These are phyloP conservation scores for Acarospora socialis DNA, from an alignment of 2,329 filamentous ascomycete genomes.

Conservation along the genomic window DNA sequence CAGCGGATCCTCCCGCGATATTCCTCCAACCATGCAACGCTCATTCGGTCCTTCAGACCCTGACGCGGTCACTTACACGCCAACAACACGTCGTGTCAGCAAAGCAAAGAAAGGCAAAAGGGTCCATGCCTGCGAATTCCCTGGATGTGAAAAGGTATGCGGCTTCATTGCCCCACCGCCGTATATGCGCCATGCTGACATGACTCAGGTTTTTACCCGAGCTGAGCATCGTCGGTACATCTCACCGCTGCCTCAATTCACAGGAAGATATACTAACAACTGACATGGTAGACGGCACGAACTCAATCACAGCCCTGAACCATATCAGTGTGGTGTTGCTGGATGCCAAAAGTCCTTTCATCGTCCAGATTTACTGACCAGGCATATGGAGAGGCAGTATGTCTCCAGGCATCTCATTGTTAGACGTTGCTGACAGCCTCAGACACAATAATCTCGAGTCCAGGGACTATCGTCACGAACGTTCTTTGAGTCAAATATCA, in stretches of 20 bases:
- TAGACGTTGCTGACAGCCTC: conserved; percentile 2
- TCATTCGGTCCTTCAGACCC: not conserved
- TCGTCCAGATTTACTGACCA: conserved; percentile 31
- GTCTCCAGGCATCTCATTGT: conserved; percentile 12
- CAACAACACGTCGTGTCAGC: conserved; percentile 35
- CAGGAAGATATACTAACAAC: too few species aligned
- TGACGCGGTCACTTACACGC: conserved; percentile 29
- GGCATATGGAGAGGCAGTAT: conserved; percentile 37
- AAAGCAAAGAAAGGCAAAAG: conserved; percentile 39
- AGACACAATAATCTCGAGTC: conserved; percentile 11
- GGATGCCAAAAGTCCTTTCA: conserved; percentile 35
- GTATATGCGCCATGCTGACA: not conserved
- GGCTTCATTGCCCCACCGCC: not conserved
- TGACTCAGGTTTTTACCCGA: conserved; percentile 32
- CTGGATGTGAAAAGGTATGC: conserved; percentile 34
- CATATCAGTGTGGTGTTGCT: conserved; percentile 28
- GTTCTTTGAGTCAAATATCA: too few species aligned
- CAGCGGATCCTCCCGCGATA: conserved; percentile 5
- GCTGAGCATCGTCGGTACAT: conserved; percentile 32
- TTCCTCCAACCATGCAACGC: not conserved
- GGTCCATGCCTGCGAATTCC: conserved; percentile 33
- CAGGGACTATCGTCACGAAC: conserved; percentile 2
- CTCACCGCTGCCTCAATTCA: not conserved
- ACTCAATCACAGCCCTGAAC: conserved; percentile 35
- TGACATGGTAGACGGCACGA: conserved; percentile 31